Evolutionary conservation across 2,329 filamentous ascomycete genomes (phyloP).

Genomic region (Laburnicola sp.): DNA sequence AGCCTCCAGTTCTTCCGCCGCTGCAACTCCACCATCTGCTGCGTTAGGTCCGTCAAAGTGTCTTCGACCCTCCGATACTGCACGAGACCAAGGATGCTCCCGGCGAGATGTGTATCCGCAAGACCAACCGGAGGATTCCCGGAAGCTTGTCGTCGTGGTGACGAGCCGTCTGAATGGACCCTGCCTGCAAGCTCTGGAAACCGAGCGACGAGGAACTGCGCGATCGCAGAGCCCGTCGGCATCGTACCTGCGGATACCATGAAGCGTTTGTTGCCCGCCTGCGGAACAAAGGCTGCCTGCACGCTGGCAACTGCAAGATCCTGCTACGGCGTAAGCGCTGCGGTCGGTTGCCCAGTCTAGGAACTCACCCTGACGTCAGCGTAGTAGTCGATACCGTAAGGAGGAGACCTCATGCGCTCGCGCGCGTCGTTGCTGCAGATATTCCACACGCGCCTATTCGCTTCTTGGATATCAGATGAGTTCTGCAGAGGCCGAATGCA

Average conservation of each 20-base stretch:
- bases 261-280: conserved; percentile 32
- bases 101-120: conserved; percentile 25
- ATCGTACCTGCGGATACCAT: conserved; percentile 30
- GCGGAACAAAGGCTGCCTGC: conserved; percentile 25
- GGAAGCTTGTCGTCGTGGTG: conserved; percentile 12
- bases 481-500: conserved; percentile 24
- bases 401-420: conserved; percentile 20
- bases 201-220: conserved; percentile 24
- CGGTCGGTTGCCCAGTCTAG: too few relatives aligned
- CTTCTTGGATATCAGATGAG: conserved; percentile 30
- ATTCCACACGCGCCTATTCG: conserved; percentile 33
- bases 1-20: conserved; percentile 28
- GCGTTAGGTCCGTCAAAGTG: conserved; percentile 25
- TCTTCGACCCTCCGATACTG: conserved; percentile 28
- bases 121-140: conserved; percentile 19
- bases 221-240: conserved; percentile 24
- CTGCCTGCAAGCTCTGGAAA: conserved; percentile 31
- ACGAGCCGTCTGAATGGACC: conserved; percentile 17
- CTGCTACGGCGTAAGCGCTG: conserved; percentile 22
- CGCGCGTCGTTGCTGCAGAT: conserved; percentile 25
- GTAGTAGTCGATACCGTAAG: conserved; percentile 31
- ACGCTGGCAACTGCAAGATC: conserved; percentile 33
- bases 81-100: conserved; percentile 26
- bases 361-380: conserved; percentile 36
- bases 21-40: conserved; percentile 32